Evolutionary conservation across 23 red algal species (phyloP), one percentile per base, ranked within the genome.

Genomic region (Gracilaria gracilis): DNA sequence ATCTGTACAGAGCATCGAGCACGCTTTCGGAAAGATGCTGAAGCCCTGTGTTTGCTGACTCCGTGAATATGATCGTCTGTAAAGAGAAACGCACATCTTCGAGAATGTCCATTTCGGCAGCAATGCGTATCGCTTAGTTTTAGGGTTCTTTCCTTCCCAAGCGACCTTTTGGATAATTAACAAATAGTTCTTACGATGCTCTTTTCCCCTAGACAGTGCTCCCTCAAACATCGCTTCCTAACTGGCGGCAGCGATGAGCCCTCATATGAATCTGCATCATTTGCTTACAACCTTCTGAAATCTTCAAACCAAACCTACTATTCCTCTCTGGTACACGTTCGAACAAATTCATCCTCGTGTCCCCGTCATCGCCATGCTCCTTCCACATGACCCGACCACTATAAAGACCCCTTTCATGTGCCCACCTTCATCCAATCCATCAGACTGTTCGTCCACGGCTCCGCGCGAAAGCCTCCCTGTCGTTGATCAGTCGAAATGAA

Each of bases 171-270:
- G n/a, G n/a, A n/a, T n/a, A n/a, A n/a, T n/a, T n/a, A n/a, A n/a
- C n/a, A n/a, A n/a, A n/a, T n/a, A n/a, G n/a, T n/a, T n/a, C n/a
- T n/a, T n/a, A 46, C 42, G 42, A 46, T 55, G 51, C 51, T 55
- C 51, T 20, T 19, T 55, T 15, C 16, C 51, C 8, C 51, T 19
- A 12, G 44, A 55, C 14, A 55, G 11, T 19, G 51, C 51, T 55
- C 51, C 17, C 16, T 55, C 51, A 55, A 9, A 20, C 51, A 9
- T 19, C 51, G 42, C 42, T 55, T 55, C 51, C 11, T 55, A 62
- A 62, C 59, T 62, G 59, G 59, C 59, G 59, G 59, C 59, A 62
- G 24, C 59, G 59, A 62, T 62, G 59, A 29, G 59, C 24, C 11
- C 24, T 29, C 59, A 19, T 12, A 4, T 62, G 59, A 62, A 62